phyloP scores from a whole-genome alignment of 495 filamentous ascomycete genomes.

The Glonium stellatum region DNA sequence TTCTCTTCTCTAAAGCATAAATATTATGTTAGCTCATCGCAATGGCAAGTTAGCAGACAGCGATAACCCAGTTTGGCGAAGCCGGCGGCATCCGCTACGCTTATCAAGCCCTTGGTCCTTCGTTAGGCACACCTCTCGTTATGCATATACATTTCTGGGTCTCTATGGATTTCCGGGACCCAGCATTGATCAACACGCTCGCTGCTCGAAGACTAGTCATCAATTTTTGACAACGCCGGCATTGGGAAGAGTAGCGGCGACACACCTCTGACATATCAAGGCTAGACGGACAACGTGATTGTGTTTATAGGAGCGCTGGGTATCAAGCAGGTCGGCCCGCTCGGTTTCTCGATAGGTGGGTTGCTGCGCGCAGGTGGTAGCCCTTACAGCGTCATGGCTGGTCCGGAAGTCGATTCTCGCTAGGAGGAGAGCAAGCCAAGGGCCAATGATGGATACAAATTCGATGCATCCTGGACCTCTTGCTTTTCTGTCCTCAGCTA shows the following conservation, averaged over 20 bases:
- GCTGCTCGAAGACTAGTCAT: constrained; percentile 23
- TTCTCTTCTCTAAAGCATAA: not conserved
- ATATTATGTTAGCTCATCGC: not conserved
- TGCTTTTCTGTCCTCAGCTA: not conserved
- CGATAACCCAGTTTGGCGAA: constrained; percentile 30
- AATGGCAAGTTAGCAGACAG: constrained; percentile 34
- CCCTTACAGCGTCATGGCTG: constrained; percentile 17
- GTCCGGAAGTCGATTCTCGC: constrained; percentile 22
- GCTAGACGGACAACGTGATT: constrained; percentile 32
- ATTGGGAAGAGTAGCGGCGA: constrained; percentile 21
- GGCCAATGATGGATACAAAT: not conserved
- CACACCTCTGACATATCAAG: constrained; percentile 16
- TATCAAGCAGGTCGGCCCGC: constrained; percentile 26
- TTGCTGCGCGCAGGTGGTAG: constrained; percentile 25
- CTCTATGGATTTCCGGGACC: constrained; percentile 28
- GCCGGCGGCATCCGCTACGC: constrained; percentile 30
- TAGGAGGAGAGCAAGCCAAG: not conserved
- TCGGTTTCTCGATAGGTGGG: constrained; percentile 31
- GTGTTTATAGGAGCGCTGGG: constrained; percentile 32
- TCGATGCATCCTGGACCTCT: not conserved
- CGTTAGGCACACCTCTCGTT: constrained; percentile 30
- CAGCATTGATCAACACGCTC: constrained; percentile 24
- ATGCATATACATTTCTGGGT: constrained; percentile 36
- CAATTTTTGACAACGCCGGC: constrained; percentile 26
- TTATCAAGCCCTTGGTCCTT: constrained; percentile 37